Base-by-base conservation (phyloP, 2,329 filamentous ascomycete genomes). In the Aspergillus sergii region DNA sequence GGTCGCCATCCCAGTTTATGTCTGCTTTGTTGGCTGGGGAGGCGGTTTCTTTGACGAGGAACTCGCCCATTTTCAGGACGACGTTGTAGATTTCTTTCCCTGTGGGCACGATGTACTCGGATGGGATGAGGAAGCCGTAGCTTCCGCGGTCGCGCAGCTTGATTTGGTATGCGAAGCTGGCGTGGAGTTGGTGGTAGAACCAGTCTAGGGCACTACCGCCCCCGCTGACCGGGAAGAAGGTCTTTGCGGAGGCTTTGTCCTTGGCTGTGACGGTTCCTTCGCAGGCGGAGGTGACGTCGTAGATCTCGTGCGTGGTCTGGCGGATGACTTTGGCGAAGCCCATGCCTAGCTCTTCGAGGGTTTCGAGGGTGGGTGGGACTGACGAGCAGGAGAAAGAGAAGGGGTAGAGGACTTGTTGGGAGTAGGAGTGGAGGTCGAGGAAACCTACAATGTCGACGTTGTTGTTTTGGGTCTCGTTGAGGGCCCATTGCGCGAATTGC, bases 121-220 rank as follows among this genome's bases (percentile, higher is more conserved):
- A 89, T 0, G 95, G 95, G 4, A 98, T 82, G 55, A 99, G 81
- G 75, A 98, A 99, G 0, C 95, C 95, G 75, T 98, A 98, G 75
- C 89, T 95, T 11, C 95, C 95, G 0, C 91, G 95, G 76, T 99
- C 95, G 56, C 95, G 85, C 32, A 99, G 83, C 80, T 98, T 98
- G 79, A 90, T 90, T 82, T 98, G 95, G 76, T 96, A 98, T 63
- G 93, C 91, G 76, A 92, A 96, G 66, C 88, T 89, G 21, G 94
- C 91, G 54, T 85, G 83, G 65, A 98, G 79, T 71, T 96, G 91
- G 70, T 96, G 92, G 75, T 96, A 97, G 78, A 99, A 97, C 88
- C 92, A 98, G 78, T 98, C 95, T 48, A 98, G 88, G 1, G 92
- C 92, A 56, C 91, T 94, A 3, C 94, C 94, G 45, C 94, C 94